Conservation (phyloP, 257 asterid genomes). For the Forsythia viridissima region DNA sequence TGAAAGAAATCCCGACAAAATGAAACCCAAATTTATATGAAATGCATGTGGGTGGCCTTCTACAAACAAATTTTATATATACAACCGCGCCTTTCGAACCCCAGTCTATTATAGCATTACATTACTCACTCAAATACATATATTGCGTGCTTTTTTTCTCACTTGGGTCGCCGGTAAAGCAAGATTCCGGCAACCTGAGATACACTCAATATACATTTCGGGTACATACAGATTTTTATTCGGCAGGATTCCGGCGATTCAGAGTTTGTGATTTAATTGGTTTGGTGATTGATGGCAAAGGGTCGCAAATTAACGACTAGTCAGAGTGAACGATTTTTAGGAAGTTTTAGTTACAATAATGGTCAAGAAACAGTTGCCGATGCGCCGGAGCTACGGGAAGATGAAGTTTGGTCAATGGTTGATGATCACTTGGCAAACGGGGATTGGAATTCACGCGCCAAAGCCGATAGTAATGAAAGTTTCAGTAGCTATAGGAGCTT, state of each 20-base stretch:
- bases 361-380: constrained; percentile 25
- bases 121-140: neutral
- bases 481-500: constrained; percentile 17
- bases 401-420: constrained; percentile 48
- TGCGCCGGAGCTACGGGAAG: constrained; percentile 44
- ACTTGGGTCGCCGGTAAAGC: constrained; percentile 36
- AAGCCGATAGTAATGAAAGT: constrained; percentile 23
- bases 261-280: neutral
- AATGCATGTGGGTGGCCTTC: constrained; percentile 43
- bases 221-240: neutral
- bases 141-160: constrained; percentile 5
- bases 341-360: constrained; percentile 32
- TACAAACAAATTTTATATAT: constrained; percentile 50
- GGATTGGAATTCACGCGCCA: constrained; percentile 39
- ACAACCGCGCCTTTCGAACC: constrained; percentile 34
- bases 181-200: constrained; percentile 40
- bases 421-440: constrained; percentile 27
- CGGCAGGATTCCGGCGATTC: constrained; percentile 10
- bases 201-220: neutral
- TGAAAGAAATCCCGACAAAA: constrained; percentile 60
- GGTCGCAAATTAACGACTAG: constrained; percentile 40
- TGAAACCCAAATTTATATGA: constrained; percentile 73
- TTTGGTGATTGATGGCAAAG: constrained; percentile 37
- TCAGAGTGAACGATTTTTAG: constrained; percentile 45
- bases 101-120: constrained; percentile 24